These are phyloP conservation scores for Candida coleopterorum DNA, from an alignment of 805 yeast genomes.

Conservation along the genomic window DNA sequence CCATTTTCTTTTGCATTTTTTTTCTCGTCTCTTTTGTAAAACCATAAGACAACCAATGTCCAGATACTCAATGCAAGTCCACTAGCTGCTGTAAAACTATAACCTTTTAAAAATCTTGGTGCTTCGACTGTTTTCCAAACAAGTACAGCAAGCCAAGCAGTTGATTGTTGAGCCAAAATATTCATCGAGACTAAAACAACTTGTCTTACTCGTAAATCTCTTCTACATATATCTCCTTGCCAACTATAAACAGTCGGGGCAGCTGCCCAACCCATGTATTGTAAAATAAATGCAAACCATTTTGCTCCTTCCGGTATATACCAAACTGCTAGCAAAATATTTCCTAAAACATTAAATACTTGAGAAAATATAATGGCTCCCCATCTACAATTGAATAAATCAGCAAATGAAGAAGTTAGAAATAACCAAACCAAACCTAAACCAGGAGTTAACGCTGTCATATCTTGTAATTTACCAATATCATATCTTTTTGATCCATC, in stretches of 20 bases:
- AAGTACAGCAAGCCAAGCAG: slow-evolving; percentile 49
- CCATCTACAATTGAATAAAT: slow-evolving; percentile 46
- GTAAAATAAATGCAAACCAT: slow-evolving; percentile 60
- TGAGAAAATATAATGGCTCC: slow-evolving; percentile 51
- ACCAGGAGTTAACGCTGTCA: slow-evolving; percentile 44
- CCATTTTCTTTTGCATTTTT: slow-evolving; percentile 31
- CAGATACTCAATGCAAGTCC: slow-evolving; percentile 43
- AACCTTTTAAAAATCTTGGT: slow-evolving; percentile 54
- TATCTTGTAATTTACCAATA: slow-evolving; percentile 34
- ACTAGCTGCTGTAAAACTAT: slow-evolving; percentile 44
- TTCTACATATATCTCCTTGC: slow-evolving; percentile 53
- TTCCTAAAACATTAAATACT: slow-evolving; percentile 50
- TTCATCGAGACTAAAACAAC: slow-evolving; percentile 55
- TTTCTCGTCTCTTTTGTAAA: slow-evolving; percentile 34
- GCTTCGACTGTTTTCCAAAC: slow-evolving; percentile 57
- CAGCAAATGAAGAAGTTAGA: slow-evolving; percentile 33
- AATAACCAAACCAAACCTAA: slow-evolving; percentile 38
- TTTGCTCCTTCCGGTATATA: slow-evolving; percentile 52
- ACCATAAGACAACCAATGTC: slow-evolving; percentile 48
- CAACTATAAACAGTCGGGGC: slow-evolving; percentile 58
- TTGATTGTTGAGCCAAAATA: slow-evolving; percentile 49
- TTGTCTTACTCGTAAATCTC: slow-evolving; percentile 52
- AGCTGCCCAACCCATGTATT: slow-evolving; percentile 59
- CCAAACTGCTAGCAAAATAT: slow-evolving; percentile 55
- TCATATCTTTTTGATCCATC: slow-evolving; percentile 21